Percentiles rank a stretch among this genome's conserved stretches.
phyloP scores from a whole-genome alignment of 805 yeast genomes.

The Metschnikowia santaceciliae region DNA sequence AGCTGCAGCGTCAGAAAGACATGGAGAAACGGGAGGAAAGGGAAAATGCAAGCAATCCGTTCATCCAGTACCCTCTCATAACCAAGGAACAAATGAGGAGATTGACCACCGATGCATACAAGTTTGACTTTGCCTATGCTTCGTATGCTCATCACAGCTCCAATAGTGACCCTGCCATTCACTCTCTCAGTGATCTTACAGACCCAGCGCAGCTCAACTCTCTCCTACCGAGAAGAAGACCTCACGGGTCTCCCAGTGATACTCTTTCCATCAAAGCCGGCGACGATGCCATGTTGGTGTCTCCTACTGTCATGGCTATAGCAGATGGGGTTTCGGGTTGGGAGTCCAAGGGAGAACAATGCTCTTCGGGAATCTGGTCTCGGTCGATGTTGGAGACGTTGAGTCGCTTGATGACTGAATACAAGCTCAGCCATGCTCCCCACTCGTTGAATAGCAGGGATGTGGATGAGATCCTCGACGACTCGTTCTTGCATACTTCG shows the following conservation, averaged over 20 bases:
- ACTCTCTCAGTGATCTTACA: conserved; percentile 48
- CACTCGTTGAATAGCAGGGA: conserved; percentile 39
- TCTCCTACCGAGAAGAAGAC: conserved; percentile 46
- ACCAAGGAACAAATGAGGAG: conserved; percentile 37
- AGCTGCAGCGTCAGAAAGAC: conserved; percentile 6
- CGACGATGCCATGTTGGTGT: conserved; percentile 55
- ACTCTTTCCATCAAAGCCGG: conserved; percentile 52
- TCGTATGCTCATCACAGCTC: conserved; percentile 47
- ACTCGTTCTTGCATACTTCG: conserved; percentile 45
- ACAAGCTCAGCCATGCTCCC: conserved; percentile 36
- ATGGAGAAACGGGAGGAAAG: conserved; percentile 15
- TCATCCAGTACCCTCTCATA: conserved; percentile 38
- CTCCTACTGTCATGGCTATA: conserved; percentile 49
- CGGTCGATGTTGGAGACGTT: conserved; percentile 50
- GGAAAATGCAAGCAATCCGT: conserved; percentile 31
- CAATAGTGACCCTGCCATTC: conserved; percentile 36
- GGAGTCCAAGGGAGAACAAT: conserved; percentile 41
- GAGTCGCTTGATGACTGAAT: conserved; percentile 43
- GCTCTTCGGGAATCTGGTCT: conserved; percentile 51
- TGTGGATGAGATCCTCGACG: conserved; percentile 42
- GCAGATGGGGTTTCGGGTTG: conserved; percentile 60
- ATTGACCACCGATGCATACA: conserved; percentile 31
- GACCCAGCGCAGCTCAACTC: conserved; percentile 45
- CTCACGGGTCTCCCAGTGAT: conserved; percentile 50
- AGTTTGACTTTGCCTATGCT: conserved; percentile 43